phyloP scores from a whole-genome alignment of 2,329 filamentous ascomycete species.

The Microcera coccophila region DNA sequence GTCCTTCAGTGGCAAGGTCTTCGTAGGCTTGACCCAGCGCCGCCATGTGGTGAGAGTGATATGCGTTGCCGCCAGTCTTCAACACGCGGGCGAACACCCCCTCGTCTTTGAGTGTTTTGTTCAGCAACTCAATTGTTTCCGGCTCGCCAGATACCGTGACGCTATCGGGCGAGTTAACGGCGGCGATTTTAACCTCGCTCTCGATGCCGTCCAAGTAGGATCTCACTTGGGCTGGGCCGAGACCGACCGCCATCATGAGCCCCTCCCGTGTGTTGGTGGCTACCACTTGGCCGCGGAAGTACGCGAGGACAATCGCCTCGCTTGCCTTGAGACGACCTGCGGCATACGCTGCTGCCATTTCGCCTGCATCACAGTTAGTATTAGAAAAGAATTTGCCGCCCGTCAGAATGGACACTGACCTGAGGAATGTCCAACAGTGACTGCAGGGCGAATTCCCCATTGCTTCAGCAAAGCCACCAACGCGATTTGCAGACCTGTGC shows the following conservation, averaged over 20 bases:
- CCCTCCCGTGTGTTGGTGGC: slow-evolving; percentile 13
- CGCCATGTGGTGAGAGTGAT: background rate
- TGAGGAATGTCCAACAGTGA: slow-evolving; percentile 36
- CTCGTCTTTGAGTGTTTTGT: background rate
- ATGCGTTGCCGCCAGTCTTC: background rate
- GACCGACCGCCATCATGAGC: slow-evolving; percentile 38
- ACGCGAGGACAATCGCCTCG: slow-evolving; percentile 33
- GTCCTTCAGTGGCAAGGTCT: too few species aligned
- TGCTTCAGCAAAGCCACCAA: too few species aligned
- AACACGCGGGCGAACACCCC: background rate
- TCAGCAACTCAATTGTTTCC: background rate
- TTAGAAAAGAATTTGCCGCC: too few species aligned
- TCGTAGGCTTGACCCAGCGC: too few species aligned
- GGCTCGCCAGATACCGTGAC: slow-evolving; percentile 34
- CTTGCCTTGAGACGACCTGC: slow-evolving; percentile 10
- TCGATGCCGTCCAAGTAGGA: too few species aligned
- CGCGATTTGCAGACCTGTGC: too few species aligned
- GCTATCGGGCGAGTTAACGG: slow-evolving; percentile 32
- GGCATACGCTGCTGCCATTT: slow-evolving; percentile 37
- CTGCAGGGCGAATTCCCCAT: slow-evolving; percentile 21
- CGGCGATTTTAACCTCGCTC: slow-evolving; percentile 29
- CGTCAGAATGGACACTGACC: too few species aligned
- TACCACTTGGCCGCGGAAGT: slow-evolving; percentile 33
- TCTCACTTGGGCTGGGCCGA: slow-evolving; percentile 26
- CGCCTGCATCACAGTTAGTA: too few species aligned